A percentile compares a stretch with the other conserved stretches of the same genome.
Evolutionary conservation across 805 yeast species (phyloP).

Genomic region (Peterozyma toletana): DNA sequence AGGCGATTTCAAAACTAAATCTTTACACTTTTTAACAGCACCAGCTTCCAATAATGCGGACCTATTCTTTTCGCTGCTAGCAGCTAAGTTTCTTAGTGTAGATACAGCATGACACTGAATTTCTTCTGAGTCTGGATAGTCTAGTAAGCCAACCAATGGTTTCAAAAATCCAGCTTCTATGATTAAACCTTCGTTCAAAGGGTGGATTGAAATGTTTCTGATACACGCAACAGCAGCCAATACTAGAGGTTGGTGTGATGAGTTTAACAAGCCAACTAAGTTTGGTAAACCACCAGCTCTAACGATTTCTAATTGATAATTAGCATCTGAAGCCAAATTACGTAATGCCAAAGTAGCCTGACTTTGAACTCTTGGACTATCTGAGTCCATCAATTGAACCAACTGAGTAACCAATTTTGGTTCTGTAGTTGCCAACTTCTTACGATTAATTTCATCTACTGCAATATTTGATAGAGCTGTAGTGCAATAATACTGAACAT

Average conservation of each 20-base stretch:
- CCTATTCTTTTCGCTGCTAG: slow-evolving; percentile 89
- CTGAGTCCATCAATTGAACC: slow-evolving; percentile 87
- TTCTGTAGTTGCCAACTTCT: slow-evolving; percentile 83
- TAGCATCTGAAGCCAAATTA: slow-evolving; percentile 92
- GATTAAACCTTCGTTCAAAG: slow-evolving; percentile 89
- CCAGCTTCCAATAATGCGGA: slow-evolving; percentile 90
- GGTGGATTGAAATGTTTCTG: slow-evolving; percentile 94
- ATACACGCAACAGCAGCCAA: slow-evolving; percentile 98
- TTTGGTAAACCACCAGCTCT: slow-evolving; percentile 94
- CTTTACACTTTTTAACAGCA: slow-evolving; percentile 89
- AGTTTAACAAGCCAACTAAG: slow-evolving; percentile 80
- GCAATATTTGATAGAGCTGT: slow-evolving; percentile 96
- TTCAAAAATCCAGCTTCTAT: slow-evolving; percentile 94
- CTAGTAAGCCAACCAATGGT: slow-evolving; percentile 81
- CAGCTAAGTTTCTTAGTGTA: slow-evolving; percentile 91
- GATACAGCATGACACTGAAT: slow-evolving; percentile 98
- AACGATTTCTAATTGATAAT: slow-evolving; percentile 93
- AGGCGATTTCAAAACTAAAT: slow-evolving; percentile 79
- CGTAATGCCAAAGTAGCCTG: slow-evolving; percentile 96
- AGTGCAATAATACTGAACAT: slow-evolving; percentile 97
- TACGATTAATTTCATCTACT: slow-evolving; percentile 88
- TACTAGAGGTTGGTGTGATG: slow-evolving; percentile 85
- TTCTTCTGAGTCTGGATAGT: slow-evolving; percentile 85
- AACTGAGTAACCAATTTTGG: slow-evolving; percentile 85
- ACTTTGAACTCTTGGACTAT: slow-evolving; percentile 93